A percentile compares a stretch with the other conserved stretches of the same genome.
Conservation (phyloP, 306 rosid species). For the Canavalia ensiformis region DNA sequence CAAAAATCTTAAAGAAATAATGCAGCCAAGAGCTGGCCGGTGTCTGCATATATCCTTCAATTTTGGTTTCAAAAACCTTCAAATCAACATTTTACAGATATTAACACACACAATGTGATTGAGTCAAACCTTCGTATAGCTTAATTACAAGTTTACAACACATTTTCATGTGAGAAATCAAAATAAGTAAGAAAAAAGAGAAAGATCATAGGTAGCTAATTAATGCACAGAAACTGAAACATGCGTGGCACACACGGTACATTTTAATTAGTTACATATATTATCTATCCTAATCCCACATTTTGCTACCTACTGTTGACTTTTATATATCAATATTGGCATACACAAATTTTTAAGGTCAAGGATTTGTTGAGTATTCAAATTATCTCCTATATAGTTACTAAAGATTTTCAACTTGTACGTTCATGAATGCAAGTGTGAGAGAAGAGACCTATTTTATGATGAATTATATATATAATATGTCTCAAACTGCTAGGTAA, state of each 20-base stretch:
- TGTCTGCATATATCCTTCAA: too few relatives aligned
- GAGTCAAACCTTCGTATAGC: too few relatives aligned
- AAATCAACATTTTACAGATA: too few relatives aligned
- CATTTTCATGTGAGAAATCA: constrained; percentile 1
- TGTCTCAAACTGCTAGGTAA: constrained; percentile 39
- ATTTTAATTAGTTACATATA: constrained; percentile 14
- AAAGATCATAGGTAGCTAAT: neutral
- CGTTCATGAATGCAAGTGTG: neutral
- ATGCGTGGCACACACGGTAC: constrained; percentile 36
- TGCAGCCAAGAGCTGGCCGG: too few relatives aligned
- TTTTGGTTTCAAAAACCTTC: too few relatives aligned
- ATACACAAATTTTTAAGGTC: constrained; percentile 44
- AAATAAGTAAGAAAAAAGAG: neutral
- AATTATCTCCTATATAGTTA: constrained; percentile 31
- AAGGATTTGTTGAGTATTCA: constrained; percentile 54
- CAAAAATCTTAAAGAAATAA: too few relatives aligned
- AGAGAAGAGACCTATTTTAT: neutral
- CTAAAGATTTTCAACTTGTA: constrained; percentile 31
- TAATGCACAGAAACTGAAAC: neutral
- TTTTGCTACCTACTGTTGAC: constrained; percentile 61
- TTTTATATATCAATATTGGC: constrained; percentile 32
- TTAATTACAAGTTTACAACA: neutral
- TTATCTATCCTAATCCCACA: constrained; percentile 34
- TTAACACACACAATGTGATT: too few relatives aligned
- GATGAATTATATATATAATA: neutral